Base-by-base conservation (phyloP, 106 monocot genomes). In the Iris macrosiphon region DNA sequence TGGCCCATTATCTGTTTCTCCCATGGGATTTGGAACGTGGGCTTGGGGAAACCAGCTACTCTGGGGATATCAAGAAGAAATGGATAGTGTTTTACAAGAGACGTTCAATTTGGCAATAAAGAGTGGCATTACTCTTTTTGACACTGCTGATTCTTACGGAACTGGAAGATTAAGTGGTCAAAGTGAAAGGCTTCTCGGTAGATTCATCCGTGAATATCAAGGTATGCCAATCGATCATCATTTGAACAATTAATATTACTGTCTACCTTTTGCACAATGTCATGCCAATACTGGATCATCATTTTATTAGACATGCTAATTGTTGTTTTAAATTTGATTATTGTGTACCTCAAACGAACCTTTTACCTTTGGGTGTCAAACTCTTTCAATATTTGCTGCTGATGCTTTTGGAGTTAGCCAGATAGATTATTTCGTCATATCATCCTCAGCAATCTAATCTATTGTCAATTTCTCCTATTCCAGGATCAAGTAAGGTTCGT, bases 1-100 rank as follows among this genome's bases (percentile, higher is more conserved):
- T 49, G 90, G 96, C 13, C 63, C 79, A 23, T 39, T 78, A 17
- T 69, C 59, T 30, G 83, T 98, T 46, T 98, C 96, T 52, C 90
- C 96, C 11, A 90, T 98, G 89, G 96, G 96, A 43, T 83, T 98
- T 62, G 90, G 96, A 49, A 98, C 96, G 10, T 98, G 96, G 96
- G 86, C 90, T 10, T 98, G 96, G 96, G 96, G 90, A 23, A 98
- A 98, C 59, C 77, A 87, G 71, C 66, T 96, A 49, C 82, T 96
- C 5, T 96, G 96, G 96, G 96, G 83, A 5, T 96, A 96, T 60
- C 49, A 77, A 57, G 79, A 85, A 65, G 81, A 72, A 12, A 98
- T 98, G 90, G 86, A 98, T 69, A 39, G 21, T 14, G 86, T 42
- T 32, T 69, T 98, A 17, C 86, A 83, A 41, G 77, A 86, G 21